Evolutionary conservation across 805 yeast genomes (phyloP), one percentile per base, ranked within the genome.

Genomic region (Candida pseudofarinosa): DNA sequence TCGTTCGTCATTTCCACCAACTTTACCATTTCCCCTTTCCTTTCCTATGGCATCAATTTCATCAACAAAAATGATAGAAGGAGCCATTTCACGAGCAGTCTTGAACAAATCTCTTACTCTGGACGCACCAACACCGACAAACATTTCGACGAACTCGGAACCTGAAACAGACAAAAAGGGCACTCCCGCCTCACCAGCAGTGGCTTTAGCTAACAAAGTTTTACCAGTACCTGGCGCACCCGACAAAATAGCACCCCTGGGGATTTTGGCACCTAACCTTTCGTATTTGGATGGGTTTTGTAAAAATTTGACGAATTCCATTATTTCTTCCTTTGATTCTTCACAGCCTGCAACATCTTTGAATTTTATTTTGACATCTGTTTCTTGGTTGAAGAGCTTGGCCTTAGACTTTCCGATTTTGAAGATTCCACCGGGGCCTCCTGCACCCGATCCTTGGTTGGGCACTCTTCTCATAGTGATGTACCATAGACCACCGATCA

Each of bases 141-240:
- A 89, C 96, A 89, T 89, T 63, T 89, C 96, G n/a, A 88, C 95
- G 53, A 89, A 89, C 61, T 89, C 97, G 12, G 96, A 88, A 54
- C 96, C 97, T 1, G 95, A 85, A 4, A 89, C 96, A 17, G 93
- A 83, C 50, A 81, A 81, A 62, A 89, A 89, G 19, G 97, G 96
- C 40, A 89, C 97, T 39, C 88, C 93, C 1, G 97, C 96, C 62
- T 89, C 97, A 53, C 97, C 97, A 2, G 97, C 97, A 19, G 97
- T 89, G 10, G 97, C 97, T 62, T 86, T 88, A 18, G 97, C 97
- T 43, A 89, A 68, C 49, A 89, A 67, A 0, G 97, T 89, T 64
- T 89, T 89, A 79, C 97, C 97, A 2, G 97, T 89, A 72, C 97
- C 97, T 35, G 97, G 97, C 14, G 96, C 95, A 51, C 97, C 97